Conservation (phyloP, 2,329 filamentous ascomycete genomes). For the Emergomyces orientalis region DNA sequence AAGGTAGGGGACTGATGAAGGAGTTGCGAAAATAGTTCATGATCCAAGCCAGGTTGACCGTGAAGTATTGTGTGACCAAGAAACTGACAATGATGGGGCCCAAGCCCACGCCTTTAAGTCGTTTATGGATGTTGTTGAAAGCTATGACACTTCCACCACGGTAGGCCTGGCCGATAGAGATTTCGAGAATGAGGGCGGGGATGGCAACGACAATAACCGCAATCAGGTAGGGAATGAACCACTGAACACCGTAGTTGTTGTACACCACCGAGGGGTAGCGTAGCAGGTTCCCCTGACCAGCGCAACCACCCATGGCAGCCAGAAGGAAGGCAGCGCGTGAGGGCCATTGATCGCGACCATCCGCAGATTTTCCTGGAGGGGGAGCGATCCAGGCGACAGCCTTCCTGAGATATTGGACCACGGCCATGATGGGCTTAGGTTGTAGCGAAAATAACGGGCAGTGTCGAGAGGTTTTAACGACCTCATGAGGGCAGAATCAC, state of each 20-base stretch:
- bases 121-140: constrained; percentile 45
- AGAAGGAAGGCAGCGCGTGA: constrained; percentile 48
- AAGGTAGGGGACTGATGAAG: constrained; percentile 47
- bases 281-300: constrained; percentile 50
- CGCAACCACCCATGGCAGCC: constrained; percentile 50
- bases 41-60: constrained; percentile 50
- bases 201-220: constrained; percentile 49
- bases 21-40: constrained; percentile 51
- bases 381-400: constrained; percentile 27
- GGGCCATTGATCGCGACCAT: constrained; percentile 47
- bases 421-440: neutral
- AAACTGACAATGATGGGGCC: constrained; percentile 46
- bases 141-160: constrained; percentile 48
- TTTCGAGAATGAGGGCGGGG: constrained; percentile 48
- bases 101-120: constrained; percentile 47
- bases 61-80: constrained; percentile 50
- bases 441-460: neutral
- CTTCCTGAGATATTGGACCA: constrained; percentile 15
- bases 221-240: constrained; percentile 51
- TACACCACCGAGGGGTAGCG: constrained; percentile 51
- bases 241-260: constrained; percentile 52
- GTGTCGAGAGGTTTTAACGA: neutral
- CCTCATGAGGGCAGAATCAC: neutral
- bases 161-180: constrained; percentile 45
- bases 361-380: constrained; percentile 27